A percentile compares a stretch with the other conserved stretches of the same genome.
phyloP scores from a whole-genome alignment of 192 early-diverging fungal species.

The Linnemannia schmuckeri region DNA sequence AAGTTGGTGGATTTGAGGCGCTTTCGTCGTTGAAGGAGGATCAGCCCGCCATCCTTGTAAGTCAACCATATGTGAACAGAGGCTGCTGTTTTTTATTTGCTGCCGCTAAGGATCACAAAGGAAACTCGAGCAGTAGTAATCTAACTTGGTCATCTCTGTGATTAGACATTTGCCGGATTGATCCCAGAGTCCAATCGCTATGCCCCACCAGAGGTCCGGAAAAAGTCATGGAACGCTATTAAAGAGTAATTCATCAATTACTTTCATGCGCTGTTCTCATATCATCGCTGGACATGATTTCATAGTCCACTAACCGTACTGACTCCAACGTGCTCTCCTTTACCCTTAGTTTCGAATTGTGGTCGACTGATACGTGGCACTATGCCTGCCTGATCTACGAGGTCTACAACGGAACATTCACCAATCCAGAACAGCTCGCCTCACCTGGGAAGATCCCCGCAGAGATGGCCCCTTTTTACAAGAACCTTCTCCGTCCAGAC shows the following conservation, averaged over 20 bases:
- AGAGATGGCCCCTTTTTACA: slow-evolving; percentile 71
- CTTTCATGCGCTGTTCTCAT: background rate
- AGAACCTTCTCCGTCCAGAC: slow-evolving; percentile 70
- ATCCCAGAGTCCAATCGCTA: slow-evolving; percentile 77
- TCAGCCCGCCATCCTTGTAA: slow-evolving; percentile 70
- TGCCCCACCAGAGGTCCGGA: slow-evolving; percentile 78
- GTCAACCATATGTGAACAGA: background rate
- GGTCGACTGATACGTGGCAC: slow-evolving; percentile 86
- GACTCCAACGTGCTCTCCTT: background rate
- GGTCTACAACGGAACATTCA: slow-evolving; percentile 77
- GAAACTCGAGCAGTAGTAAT: background rate
- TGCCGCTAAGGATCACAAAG: background rate
- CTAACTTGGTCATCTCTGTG: background rate
- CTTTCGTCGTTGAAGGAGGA: slow-evolving; percentile 80
- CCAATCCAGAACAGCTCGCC: slow-evolving; percentile 61
- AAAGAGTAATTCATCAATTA: slow-evolving; percentile 62
- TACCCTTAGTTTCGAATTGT: slow-evolving; percentile 48
- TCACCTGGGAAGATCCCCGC: slow-evolving; percentile 72
- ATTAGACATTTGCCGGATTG: slow-evolving; percentile 72
- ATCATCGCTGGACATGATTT: background rate
- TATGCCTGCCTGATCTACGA: slow-evolving; percentile 88
- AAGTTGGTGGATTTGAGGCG: slow-evolving; percentile 90
- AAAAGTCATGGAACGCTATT: slow-evolving; percentile 70
- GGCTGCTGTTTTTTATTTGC: background rate
- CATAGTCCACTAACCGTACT: background rate